Base-by-base conservation (phyloP, 441 rosid genomes). In the Aquilaria agallochum region DNA sequence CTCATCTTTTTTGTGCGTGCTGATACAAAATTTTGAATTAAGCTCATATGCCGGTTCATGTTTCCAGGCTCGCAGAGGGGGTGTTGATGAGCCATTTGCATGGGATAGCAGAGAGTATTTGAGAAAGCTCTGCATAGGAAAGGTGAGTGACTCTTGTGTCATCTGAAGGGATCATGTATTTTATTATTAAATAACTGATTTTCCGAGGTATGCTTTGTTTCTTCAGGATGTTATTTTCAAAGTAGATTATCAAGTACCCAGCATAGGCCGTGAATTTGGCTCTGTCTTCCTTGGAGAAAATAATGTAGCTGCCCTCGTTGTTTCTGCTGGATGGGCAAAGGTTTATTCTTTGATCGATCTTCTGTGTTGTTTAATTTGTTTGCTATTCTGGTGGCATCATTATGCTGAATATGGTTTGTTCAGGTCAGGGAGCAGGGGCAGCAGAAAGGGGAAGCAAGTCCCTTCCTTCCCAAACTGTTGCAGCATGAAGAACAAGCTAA, bases 61-160 rank as follows among this genome's bases (percentile, higher is more conserved):
- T 31, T 36, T 32, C 53, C 15, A 95, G 99, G 98, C 97, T 46
- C 96, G 97, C 13, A 83, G 87, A 76, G 92, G 90, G 72, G 95
- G 95, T 50, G 49, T 73, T 50, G 99, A 95, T 69, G 99, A 95
- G 83, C 79, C 93, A n/a, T 95, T 89, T 72, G 98, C 99, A 45
- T 95, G 99, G 99, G 89, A 85, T 63, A 92, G 97, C 80, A 78
- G 95, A 68, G 98, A 95, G 67, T 90, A 56, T 78, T 74, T 92
- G 68, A 86, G 99, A 79, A 90, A 90, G 84, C 92, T 90, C 62
- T 92, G 96, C 83, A 84, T 92, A 6, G 99, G 98, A 59, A 84
- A 95, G 98, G 99, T 95, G 58, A 40, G 55, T 53, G 31, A 34
- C n/a, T 61, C 44, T 50, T 59, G 50, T 31, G 51, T 40, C 60